A percentile compares a stretch with the other conserved stretches of the same genome.
Evolutionary conservation across 352 stramenopile genomes (phyloP).

Genomic region (Pilasporangium apinafurcum): DNA sequence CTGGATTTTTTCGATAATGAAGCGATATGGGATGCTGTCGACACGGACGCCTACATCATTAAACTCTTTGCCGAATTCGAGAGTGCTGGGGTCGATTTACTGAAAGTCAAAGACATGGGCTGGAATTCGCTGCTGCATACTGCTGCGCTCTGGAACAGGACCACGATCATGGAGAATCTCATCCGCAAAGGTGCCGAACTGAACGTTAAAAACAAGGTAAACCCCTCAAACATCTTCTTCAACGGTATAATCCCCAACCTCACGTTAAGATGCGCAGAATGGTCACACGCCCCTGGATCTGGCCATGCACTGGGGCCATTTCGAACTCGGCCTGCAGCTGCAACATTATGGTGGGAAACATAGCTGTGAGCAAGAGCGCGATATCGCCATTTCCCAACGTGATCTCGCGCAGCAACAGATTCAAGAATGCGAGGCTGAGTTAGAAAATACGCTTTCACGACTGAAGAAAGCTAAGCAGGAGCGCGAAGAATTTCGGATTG

Average conservation of each 20-base stretch:
- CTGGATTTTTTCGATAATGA: slow-evolving; percentile 55
- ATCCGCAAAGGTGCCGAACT: slow-evolving; percentile 30
- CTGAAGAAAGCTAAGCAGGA: slow-evolving; percentile 36
- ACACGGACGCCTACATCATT: slow-evolving; percentile 41
- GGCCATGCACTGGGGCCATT: slow-evolving; percentile 49
- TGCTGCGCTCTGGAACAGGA: slow-evolving; percentile 44
- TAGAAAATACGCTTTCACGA: slow-evolving; percentile 19
- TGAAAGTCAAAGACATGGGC: slow-evolving; percentile 23
- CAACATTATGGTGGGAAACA: slow-evolving; percentile 55
- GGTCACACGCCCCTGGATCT: slow-evolving; percentile 48
- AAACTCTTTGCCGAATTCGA: slow-evolving; percentile 31
- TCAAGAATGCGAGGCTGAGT: slow-evolving; percentile 23
- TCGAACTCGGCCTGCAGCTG: slow-evolving; percentile 44
- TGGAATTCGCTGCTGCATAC: slow-evolving; percentile 43
- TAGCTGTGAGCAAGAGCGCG: slow-evolving; percentile 46
- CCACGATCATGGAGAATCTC: slow-evolving; percentile 39
- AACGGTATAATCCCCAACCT: too few relatives aligned
- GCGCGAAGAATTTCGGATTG: slow-evolving; percentile 39
- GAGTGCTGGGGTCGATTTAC: slow-evolving; percentile 9
- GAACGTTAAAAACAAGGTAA: slow-evolving; percentile 35
- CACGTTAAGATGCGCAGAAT: too few relatives aligned
- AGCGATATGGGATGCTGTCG: slow-evolving; percentile 45
- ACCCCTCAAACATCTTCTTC: too few relatives aligned
- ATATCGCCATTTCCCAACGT: slow-evolving; percentile 45
- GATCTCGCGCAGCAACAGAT: slow-evolving; percentile 33